Percentiles rank a stretch among this genome's conserved stretches.
These are phyloP conservation scores for Cryptococcus sp. DNA, from an alignment of 1,284 basidiomycete species.

Conservation along the genomic window DNA sequence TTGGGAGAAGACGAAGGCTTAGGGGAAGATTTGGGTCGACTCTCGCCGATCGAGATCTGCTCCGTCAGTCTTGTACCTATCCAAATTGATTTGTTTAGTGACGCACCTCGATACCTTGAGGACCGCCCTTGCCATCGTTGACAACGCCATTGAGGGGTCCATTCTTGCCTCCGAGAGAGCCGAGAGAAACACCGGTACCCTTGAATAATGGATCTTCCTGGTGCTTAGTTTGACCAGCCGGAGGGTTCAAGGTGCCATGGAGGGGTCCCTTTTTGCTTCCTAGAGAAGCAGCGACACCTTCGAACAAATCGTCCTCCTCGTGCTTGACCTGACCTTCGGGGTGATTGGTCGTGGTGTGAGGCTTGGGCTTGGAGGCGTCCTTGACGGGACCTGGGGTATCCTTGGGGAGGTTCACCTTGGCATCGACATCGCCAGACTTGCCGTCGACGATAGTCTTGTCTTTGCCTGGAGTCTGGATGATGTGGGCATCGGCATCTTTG, in stretches of 20 bases:
- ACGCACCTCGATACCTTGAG: neutral
- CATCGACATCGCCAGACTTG: neutral
- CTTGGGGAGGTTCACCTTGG: constrained; percentile 7
- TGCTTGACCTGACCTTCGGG: no score
- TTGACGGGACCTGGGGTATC: neutral
- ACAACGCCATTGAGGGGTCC: neutral
- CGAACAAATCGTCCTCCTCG: neutral
- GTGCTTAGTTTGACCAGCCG: no score
- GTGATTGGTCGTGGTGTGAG: no score
- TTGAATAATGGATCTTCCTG: no score
- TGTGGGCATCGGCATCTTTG: constrained; percentile 4
- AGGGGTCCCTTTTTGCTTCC: no score
- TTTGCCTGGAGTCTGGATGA: constrained; percentile 12
- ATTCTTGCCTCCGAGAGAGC: neutral
- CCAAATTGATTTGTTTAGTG: neutral
- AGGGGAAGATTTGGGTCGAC: no score
- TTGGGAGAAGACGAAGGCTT: neutral
- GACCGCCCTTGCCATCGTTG: neutral
- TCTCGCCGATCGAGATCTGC: neutral
- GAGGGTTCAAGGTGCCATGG: no score
- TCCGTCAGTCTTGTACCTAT: neutral
- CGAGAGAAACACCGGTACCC: no score
- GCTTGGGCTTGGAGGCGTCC: neutral
- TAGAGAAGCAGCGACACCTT: neutral
- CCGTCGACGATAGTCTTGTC: constrained; percentile 6